Evolutionary conservation across 441 rosid species (phyloP).

Genomic region (Isatis lusitanica): DNA sequence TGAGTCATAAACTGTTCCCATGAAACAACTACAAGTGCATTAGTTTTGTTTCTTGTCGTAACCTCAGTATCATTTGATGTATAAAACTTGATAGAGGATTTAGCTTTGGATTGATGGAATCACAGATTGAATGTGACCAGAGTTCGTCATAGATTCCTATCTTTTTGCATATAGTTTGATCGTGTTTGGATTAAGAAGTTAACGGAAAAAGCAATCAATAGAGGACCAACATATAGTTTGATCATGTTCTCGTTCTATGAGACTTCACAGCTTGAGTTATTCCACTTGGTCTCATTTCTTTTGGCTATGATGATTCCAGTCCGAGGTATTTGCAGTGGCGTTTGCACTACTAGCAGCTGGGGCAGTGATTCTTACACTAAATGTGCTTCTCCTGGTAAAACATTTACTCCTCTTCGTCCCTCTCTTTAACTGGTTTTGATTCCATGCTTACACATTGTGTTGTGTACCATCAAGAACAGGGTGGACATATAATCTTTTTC

Average conservation of each 20-base stretch:
- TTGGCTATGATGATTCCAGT: slow-evolving; percentile 42
- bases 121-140: not conserved
- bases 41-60: too few relatives aligned
- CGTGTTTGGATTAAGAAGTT: not conserved
- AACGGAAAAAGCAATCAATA: not conserved
- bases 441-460: not conserved
- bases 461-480: slow-evolving; percentile 44
- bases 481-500: slow-evolving; percentile 93
- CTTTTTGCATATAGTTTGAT: not conserved
- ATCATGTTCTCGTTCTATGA: not conserved
- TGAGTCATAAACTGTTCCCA: not conserved
- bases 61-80: not conserved
- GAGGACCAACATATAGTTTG: not conserved
- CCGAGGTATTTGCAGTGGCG: slow-evolving; percentile 96
- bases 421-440: not conserved
- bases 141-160: not conserved
- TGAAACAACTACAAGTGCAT: not conserved
- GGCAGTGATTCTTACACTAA: slow-evolving; percentile 88
- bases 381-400: slow-evolving; percentile 84
- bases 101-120: not conserved
- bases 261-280: not conserved
- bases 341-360: slow-evolving; percentile 95
- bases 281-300: not conserved
- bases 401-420: not conserved
- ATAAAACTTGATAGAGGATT: not conserved